A percentile compares a stretch with the other conserved stretches of the same genome.
Evolutionary conservation across 2,329 filamentous ascomycete genomes (phyloP).

Genomic region (Raffaelea arxii): DNA sequence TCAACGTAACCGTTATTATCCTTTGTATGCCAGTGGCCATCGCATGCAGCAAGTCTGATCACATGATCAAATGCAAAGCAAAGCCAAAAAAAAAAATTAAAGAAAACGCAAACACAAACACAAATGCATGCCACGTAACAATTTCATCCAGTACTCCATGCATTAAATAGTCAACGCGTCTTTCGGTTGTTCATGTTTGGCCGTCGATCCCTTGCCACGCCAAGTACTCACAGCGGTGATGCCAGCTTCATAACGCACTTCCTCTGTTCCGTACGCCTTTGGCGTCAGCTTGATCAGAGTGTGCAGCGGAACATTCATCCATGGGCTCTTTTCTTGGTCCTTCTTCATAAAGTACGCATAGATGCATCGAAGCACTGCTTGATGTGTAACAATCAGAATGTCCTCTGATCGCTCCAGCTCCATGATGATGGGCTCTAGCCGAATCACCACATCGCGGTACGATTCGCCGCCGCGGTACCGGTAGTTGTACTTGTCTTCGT

Average conservation of each 20-base stretch:
- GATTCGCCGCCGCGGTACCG: constrained; percentile 94
- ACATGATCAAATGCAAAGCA: background rate
- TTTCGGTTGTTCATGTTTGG: constrained; percentile 66
- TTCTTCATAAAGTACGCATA: constrained; percentile 99
- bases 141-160: background rate
- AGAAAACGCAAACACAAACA: background rate
- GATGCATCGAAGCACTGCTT: constrained; percentile 92
- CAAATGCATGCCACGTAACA: background rate
- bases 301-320: constrained; percentile 97
- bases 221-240: constrained; percentile 96
- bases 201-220: constrained; percentile 85
- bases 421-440: constrained; percentile 98
- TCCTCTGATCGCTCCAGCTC: constrained; percentile 93
- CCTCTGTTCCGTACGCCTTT: constrained; percentile 84
- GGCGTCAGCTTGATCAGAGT: constrained; percentile 95
- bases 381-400: constrained; percentile 95
- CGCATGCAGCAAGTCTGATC: too few relatives aligned
- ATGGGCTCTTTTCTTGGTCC: constrained; percentile 82
- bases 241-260: constrained; percentile 78
- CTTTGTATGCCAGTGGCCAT: too few relatives aligned
- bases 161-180: constrained; percentile 9
- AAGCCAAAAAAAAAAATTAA: background rate
- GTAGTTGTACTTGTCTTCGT: constrained; percentile 99
- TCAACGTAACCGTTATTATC: background rate
- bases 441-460: constrained; percentile 92